A percentile compares a stretch with the other conserved stretches of the same genome.
phyloP scores from a whole-genome alignment of 1,284 basidiomycete species.

The Somion occarium region DNA sequence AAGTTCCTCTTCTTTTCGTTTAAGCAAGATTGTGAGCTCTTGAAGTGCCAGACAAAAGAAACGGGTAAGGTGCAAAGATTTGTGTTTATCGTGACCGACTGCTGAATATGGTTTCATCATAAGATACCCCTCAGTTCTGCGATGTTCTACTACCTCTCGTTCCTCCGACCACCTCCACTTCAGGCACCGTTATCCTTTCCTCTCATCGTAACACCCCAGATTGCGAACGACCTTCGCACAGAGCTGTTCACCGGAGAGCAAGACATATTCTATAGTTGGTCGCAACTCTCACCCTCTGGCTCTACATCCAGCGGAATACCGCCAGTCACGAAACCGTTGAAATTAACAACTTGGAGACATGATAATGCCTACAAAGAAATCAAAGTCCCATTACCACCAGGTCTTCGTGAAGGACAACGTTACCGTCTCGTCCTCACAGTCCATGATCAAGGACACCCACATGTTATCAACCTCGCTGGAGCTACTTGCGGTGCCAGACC shows the following conservation, averaged over 20 bases:
- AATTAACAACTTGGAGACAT: constrained; percentile 67
- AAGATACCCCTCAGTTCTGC: no score
- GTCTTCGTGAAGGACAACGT: constrained; percentile 43
- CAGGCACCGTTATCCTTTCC: constrained; percentile 35
- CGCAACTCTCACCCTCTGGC: constrained; percentile 6
- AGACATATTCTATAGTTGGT: constrained; percentile 42
- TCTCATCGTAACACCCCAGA: constrained; percentile 63
- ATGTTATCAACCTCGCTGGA: constrained; percentile 24
- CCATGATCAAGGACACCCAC: constrained; percentile 22
- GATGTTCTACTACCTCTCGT: constrained; percentile 79
- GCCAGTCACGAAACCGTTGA: constrained; percentile 38
- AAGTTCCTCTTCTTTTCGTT: no score
- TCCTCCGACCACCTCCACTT: constrained; percentile 67
- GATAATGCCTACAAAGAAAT: constrained; percentile 71
- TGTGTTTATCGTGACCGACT: no score
- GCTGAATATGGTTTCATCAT: no score
- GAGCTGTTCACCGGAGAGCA: constrained; percentile 44
- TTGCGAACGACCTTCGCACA: constrained; percentile 79
- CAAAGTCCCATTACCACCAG: constrained; percentile 54
- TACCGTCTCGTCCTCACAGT: constrained; percentile 64
- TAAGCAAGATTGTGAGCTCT: no score
- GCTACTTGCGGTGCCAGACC: constrained; percentile 35
- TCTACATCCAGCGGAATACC: constrained; percentile 12
- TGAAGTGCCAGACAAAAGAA: no score
- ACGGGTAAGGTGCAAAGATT: no score